These are phyloP conservation scores for Mycena albidolilacea DNA, from an alignment of 768 basidiomycete genomes.

Conservation along the genomic window DNA sequence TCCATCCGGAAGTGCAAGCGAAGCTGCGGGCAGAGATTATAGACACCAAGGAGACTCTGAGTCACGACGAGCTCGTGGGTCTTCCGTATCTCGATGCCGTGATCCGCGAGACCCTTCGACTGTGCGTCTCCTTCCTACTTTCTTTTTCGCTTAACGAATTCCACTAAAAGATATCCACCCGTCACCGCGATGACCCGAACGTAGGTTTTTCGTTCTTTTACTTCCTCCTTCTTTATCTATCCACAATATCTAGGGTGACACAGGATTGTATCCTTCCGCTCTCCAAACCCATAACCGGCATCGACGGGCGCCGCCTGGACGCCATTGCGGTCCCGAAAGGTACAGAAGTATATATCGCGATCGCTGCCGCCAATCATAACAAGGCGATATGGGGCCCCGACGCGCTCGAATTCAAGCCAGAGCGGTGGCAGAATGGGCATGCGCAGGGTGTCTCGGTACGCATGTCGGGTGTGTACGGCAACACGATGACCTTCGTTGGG, in stretches of 20 bases:
- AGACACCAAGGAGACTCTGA: conserved; percentile 41
- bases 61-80: conserved; percentile 48
- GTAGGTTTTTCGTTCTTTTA: conserved; percentile 19
- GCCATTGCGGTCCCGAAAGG: conserved; percentile 60
- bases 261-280: conserved; percentile 55
- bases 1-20: conserved; percentile 51
- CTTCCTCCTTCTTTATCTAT: too few relatives aligned
- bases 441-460: conserved; percentile 23
- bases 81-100: conserved; percentile 54
- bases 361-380: conserved; percentile 36
- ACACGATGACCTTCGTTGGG: conserved; percentile 32
- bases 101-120: conserved; percentile 51
- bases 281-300: conserved; percentile 56
- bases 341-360: conserved; percentile 57
- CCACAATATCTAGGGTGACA: conserved; percentile 19
- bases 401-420: conserved; percentile 30
- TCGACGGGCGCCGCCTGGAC: conserved; percentile 50
- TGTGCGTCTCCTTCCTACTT: conserved; percentile 41
- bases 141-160: conserved; percentile 6
- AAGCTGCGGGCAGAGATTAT: conserved; percentile 46
- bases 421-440: conserved; percentile 23
- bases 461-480: conserved; percentile 30
- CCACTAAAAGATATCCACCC: conserved; percentile 37
- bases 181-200: conserved; percentile 41
- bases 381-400: conserved; percentile 27